Evolutionary conservation across 192 early-diverging fungal genomes (phyloP).

Genomic region (Backusella westeae): DNA sequence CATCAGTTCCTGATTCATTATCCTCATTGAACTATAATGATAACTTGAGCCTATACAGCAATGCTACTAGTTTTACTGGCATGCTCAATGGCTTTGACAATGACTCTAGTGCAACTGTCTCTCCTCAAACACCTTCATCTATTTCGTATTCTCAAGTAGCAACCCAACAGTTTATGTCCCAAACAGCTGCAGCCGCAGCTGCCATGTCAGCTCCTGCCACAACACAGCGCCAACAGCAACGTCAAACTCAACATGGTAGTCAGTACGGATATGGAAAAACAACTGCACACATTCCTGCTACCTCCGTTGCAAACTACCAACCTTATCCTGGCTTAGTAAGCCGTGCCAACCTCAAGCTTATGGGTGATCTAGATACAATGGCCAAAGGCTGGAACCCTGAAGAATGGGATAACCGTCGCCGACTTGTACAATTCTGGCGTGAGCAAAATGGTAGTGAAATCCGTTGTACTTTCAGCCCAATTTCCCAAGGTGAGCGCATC

Average conservation of each 20-base stretch:
- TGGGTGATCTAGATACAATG: constrained; percentile 66
- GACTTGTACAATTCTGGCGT: constrained; percentile 76
- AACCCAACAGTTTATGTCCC: neutral
- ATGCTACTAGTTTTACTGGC: neutral
- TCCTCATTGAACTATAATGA: neutral
- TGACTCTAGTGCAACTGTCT: neutral
- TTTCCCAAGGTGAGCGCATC: constrained; percentile 51
- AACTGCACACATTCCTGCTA: constrained; percentile 2
- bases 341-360: constrained; percentile 63
- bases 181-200: neutral
- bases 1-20: neutral
- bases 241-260: neutral
- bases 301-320: constrained; percentile 35
- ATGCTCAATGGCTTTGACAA: neutral
- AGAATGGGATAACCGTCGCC: constrained; percentile 61
- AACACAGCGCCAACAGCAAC: neutral
- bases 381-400: constrained; percentile 62
- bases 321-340: constrained; percentile 65
- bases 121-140: neutral
- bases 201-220: neutral
- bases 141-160: neutral
- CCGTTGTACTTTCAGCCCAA: constrained; percentile 63
- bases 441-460: constrained; percentile 64
- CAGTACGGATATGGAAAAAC: neutral
- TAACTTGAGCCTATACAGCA: neutral